These are phyloP conservation scores for Penicillium sp. DNA, from an alignment of 2,329 filamentous ascomycete genomes.

Conservation along the genomic window DNA sequence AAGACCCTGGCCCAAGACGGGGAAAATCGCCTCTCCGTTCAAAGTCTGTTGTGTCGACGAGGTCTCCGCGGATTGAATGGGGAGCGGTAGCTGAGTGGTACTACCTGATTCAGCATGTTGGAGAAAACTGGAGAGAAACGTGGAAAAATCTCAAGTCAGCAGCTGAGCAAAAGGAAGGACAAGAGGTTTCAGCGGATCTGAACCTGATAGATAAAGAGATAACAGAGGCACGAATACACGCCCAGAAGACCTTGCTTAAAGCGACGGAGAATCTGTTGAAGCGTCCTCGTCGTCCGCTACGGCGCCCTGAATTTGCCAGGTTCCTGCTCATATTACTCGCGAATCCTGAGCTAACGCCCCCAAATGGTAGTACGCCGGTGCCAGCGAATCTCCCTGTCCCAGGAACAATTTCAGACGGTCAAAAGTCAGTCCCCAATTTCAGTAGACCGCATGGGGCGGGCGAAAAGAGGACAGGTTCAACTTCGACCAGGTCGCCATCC, in stretches of 20 bases:
- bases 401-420: not conserved
- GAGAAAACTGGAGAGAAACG: conserved; percentile 60
- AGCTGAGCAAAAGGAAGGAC: conserved; percentile 28
- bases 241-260: conserved; percentile 69
- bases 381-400: conserved; percentile 12
- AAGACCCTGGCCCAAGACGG: conserved; percentile 23
- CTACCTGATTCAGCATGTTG: conserved; percentile 62
- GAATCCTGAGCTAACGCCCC: conserved; percentile 68
- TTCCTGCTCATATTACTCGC: conserved; percentile 74
- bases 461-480: conserved; percentile 19
- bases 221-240: conserved; percentile 62
- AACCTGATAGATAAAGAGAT: conserved; percentile 51
- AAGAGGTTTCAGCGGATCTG: conserved; percentile 34
- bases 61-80: conserved; percentile 73
- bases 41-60: conserved; percentile 48
- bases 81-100: conserved; percentile 70
- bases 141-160: conserved; percentile 45
- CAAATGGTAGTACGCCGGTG: conserved; percentile 3
- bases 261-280: conserved; percentile 75
- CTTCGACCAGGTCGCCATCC: conserved; percentile 21
- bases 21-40: conserved; percentile 27
- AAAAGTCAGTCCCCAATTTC: conserved; percentile 10
- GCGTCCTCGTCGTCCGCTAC: conserved; percentile 67
- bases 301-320: conserved; percentile 65
- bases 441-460: conserved; percentile 14